phyloP scores from a whole-genome alignment of 345 rosid species.

The Hypericum perforatum region DNA sequence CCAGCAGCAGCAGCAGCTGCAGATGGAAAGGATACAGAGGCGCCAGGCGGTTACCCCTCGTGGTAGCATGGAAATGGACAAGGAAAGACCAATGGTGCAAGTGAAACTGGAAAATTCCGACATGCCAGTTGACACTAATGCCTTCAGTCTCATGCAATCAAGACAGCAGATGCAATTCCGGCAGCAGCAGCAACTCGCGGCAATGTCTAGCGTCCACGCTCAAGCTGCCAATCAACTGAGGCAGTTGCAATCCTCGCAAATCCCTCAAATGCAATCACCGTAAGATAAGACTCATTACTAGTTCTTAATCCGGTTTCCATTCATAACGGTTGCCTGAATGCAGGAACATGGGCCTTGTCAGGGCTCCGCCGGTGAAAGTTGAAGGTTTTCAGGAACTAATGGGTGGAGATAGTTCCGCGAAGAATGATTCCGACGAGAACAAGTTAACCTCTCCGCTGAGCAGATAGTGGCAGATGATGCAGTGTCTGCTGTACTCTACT shows the following conservation, averaged over 20 bases:
- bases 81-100: slow-evolving; percentile 63
- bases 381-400: slow-evolving; percentile 89
- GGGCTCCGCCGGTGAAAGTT: slow-evolving; percentile 88
- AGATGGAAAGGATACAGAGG: slow-evolving; percentile 51
- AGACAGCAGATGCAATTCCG: slow-evolving; percentile 47
- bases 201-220: slow-evolving; percentile 49
- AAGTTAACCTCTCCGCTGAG: slow-evolving; percentile 61
- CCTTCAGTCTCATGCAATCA: slow-evolving; percentile 43
- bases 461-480: slow-evolving; percentile 26
- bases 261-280: slow-evolving; percentile 69
- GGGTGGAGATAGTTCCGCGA: slow-evolving; percentile 71
- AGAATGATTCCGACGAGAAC: slow-evolving; percentile 65
- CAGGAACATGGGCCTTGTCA: slow-evolving; percentile 52
- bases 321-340: slow-evolving; percentile 14
- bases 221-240: slow-evolving; percentile 65
- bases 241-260: slow-evolving; percentile 55
- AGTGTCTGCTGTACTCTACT: too few species aligned
- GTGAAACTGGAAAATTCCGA: slow-evolving; percentile 79
- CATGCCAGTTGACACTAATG: slow-evolving; percentile 46
- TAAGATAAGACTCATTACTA: slow-evolving; percentile 26
- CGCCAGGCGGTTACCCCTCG: slow-evolving; percentile 50
- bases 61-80: slow-evolving; percentile 58
- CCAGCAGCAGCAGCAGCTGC: slow-evolving; percentile 51
- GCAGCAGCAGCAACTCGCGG: slow-evolving; percentile 54
- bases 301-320: not conserved